Conservation (phyloP, 2,329 filamentous ascomycete genomes). For the Paecilomyces formosus region DNA sequence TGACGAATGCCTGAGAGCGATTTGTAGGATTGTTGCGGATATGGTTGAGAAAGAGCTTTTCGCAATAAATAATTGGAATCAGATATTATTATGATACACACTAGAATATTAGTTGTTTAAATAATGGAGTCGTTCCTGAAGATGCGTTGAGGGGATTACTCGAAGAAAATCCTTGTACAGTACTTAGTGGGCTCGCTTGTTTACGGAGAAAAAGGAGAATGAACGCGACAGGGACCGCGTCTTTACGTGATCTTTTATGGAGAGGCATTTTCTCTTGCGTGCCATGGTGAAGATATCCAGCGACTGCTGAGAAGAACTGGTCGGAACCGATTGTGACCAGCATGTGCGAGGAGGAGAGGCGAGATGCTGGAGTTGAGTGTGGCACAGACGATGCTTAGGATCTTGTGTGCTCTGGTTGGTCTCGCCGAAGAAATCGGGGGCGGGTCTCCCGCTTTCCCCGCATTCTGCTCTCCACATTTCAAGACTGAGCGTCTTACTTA, state of each 20-base stretch:
- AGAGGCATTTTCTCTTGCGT: background rate
- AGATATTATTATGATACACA: background rate
- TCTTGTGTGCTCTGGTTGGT: background rate
- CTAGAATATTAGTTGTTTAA: background rate
- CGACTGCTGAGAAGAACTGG: background rate
- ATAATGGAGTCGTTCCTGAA: background rate
- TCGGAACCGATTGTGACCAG: background rate
- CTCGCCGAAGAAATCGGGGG: background rate
- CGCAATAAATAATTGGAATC: too few relatives aligned
- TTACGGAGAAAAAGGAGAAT: background rate
- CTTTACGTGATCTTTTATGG: background rate
- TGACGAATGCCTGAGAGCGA: background rate
- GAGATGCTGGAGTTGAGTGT: background rate
- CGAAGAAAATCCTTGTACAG: background rate
- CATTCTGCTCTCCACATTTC: background rate
- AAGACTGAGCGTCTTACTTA: background rate
- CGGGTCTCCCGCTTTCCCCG: background rate
- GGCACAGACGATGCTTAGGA: background rate
- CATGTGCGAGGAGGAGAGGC: background rate
- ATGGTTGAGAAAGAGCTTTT: background rate
- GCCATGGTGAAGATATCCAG: background rate
- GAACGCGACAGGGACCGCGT: background rate
- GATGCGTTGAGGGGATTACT: background rate
- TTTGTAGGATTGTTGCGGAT: background rate
- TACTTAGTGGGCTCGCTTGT: background rate